Percentiles rank a stretch among this genome's conserved stretches.
phyloP scores from a whole-genome alignment of 1,284 basidiomycete species.

The Sanghuangporus weigelae region DNA sequence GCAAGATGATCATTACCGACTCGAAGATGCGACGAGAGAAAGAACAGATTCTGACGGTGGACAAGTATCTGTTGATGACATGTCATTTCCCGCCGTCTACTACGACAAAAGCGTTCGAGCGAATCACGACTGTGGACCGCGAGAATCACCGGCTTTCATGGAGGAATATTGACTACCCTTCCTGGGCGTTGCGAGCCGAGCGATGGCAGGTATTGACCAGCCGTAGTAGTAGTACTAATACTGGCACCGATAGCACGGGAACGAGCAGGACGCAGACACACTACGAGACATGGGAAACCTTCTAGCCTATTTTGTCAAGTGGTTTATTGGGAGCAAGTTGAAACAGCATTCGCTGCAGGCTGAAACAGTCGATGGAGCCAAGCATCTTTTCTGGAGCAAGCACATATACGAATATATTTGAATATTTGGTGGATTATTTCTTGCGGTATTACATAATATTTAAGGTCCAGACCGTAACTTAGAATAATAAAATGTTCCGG shows the following conservation, averaged over 20 bases:
- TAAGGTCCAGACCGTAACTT: too few relatives aligned
- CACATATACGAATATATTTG: background rate
- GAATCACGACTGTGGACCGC: constrained; percentile 45
- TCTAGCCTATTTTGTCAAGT: constrained; percentile 53
- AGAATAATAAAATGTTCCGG: background rate
- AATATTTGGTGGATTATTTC: background rate
- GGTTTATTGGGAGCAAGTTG: background rate
- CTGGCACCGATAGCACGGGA: background rate
- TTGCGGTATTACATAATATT: too few relatives aligned
- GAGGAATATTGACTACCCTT: constrained; percentile 37
- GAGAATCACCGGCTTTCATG: constrained; percentile 54
- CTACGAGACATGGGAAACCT: constrained; percentile 63
- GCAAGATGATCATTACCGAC: constrained; percentile 48
- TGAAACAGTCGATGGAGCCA: background rate
- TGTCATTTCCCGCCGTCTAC: constrained; percentile 58
- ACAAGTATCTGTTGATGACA: constrained; percentile 40
- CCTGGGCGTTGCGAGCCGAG: constrained; percentile 46
- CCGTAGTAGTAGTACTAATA: constrained; percentile 23
- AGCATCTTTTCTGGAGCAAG: background rate
- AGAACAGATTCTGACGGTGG: constrained; percentile 45
- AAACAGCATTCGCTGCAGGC: constrained; percentile 3
- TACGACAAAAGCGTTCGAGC: constrained; percentile 33
- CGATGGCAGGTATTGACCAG: constrained; percentile 61
- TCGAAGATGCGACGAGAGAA: constrained; percentile 34
- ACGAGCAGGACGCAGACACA: constrained; percentile 43